Evolutionary conservation across 2,329 filamentous ascomycete genomes (phyloP).

Genomic region (Alternaria conjuncta): DNA sequence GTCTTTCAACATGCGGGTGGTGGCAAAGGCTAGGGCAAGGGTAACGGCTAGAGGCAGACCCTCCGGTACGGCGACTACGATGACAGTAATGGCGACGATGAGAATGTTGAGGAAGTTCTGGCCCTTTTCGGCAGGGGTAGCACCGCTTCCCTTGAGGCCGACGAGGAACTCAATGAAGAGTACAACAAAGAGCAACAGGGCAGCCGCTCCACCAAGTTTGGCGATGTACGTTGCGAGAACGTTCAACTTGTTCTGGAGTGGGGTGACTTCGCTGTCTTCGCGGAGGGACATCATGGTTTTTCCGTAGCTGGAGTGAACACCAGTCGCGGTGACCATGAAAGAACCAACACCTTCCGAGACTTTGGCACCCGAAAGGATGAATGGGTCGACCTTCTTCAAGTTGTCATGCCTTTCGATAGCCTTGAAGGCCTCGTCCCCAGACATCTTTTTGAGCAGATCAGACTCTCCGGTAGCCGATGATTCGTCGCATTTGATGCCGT

Average conservation of each 20-base stretch:
- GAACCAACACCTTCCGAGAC: slow-evolving; percentile 77
- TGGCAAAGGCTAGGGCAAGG: slow-evolving; percentile 70
- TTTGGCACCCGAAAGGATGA: slow-evolving; percentile 86
- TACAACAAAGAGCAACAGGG: slow-evolving; percentile 80
- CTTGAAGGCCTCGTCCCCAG: slow-evolving; percentile 69
- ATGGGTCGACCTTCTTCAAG: slow-evolving; percentile 75
- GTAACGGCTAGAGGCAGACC: slow-evolving; percentile 72
- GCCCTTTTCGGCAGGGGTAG: slow-evolving; percentile 73
- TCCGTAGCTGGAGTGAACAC: slow-evolving; percentile 75
- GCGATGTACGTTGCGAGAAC: slow-evolving; percentile 79
- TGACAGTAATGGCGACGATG: slow-evolving; percentile 69
- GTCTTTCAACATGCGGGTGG: slow-evolving; percentile 71
- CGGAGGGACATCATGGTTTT: slow-evolving; percentile 80
- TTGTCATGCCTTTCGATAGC: slow-evolving; percentile 67
- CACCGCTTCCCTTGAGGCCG: slow-evolving; percentile 61
- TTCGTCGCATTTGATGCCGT: slow-evolving; percentile 74
- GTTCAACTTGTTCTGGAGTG: slow-evolving; percentile 79
- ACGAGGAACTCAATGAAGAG: slow-evolving; percentile 86
- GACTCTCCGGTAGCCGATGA: slow-evolving; percentile 77
- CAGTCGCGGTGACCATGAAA: slow-evolving; percentile 77
- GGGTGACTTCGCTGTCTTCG: slow-evolving; percentile 78
- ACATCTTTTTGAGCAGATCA: slow-evolving; percentile 72
- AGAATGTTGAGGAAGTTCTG: slow-evolving; percentile 71
- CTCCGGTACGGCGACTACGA: slow-evolving; percentile 73
- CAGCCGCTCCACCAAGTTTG: slow-evolving; percentile 78